Evolutionary conservation across 768 basidiomycete species (phyloP).

Genomic region (Lactarius indigo): DNA sequence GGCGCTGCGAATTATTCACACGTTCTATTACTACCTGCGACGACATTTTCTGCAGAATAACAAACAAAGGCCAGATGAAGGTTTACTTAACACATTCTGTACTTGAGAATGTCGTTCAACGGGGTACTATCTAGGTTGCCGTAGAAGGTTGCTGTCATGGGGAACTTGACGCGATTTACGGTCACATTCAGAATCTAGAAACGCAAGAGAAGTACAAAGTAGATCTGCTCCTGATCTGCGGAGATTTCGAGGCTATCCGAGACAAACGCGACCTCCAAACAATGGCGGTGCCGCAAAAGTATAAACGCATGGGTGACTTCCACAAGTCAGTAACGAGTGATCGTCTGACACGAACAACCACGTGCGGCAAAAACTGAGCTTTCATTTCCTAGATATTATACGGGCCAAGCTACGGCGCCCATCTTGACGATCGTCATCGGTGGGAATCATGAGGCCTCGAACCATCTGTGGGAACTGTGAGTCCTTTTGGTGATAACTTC

Average conservation of each 20-base stretch:
- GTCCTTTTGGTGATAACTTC: slow-evolving; percentile 30
- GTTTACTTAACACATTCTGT: not conserved
- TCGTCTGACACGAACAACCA: not conserved
- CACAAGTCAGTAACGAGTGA: slow-evolving; percentile 51
- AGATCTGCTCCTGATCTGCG: slow-evolving; percentile 87
- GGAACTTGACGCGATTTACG: slow-evolving; percentile 83
- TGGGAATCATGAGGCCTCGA: slow-evolving; percentile 96
- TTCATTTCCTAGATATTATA: slow-evolving; percentile 67
- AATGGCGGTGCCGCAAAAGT: slow-evolving; percentile 91
- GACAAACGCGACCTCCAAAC: slow-evolving; percentile 81
- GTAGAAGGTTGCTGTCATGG: slow-evolving; percentile 97
- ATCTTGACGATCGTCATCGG: slow-evolving; percentile 92
- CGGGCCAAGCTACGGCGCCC: slow-evolving; percentile 76
- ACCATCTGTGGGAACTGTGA: slow-evolving; percentile 94
- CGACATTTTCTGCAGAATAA: not conserved
- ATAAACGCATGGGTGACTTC: slow-evolving; percentile 80
- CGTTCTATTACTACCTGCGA: not conserved
- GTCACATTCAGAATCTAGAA: slow-evolving; percentile 62
- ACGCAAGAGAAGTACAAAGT: slow-evolving; percentile 58
- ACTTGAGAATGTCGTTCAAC: not conserved
- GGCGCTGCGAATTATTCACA: not conserved
- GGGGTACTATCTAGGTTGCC: slow-evolving; percentile 54
- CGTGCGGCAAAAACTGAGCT: not conserved
- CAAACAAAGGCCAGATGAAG: slow-evolving; percentile 2
- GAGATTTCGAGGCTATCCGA: slow-evolving; percentile 67